Base-by-base conservation (phyloP, 495 filamentous ascomycete species). In the Aspergillus diversus region DNA sequence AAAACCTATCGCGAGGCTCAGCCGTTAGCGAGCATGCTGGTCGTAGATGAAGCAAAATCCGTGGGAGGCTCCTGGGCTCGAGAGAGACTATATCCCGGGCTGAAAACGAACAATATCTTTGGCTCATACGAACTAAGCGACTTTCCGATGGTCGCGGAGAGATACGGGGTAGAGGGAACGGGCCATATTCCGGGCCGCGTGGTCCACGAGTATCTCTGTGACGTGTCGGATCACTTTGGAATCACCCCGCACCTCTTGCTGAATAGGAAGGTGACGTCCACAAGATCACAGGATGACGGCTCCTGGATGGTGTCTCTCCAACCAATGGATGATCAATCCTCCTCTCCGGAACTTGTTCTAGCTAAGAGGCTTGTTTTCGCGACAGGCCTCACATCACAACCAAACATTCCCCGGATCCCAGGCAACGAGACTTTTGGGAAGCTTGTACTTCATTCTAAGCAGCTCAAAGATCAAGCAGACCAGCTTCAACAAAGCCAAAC, bases 41-140 rank as follows among this genome's bases (percentile, higher is more conserved):
- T 85, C 37, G 65, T 90, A 34, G 84, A 87, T 60, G 63, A 73
- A 0, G 67, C 79, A 7, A 49, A 64, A 9, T 73, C 69, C 0
- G 64, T 82, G 32, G 84, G 84, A 1, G 84, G 84, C 4, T 81
- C 80, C 0, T 86, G 84, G 84, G 73, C 79, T 49, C 68, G 73
- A 33, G 69, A 79, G n/a, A 69, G 80, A 37, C 61, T 85, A 16
- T 84, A 86, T 63, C 77, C 80, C 4, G 79, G 69, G 3, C 69
- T 84, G 33, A 67, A 75, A 13, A 71, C 74, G 5, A 78, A 84
- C 42, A 74, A 74, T 46, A 66, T 71, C 16, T 46, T 71, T 32
- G 77, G 79, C 21, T 65, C 65, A 7, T 77, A 78, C 57, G 73
- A 82, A n/a, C 71, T 72, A 21, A 74, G 76, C 2, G 72, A 74